Base-by-base conservation (phyloP, 2,329 filamentous ascomycete genomes). In the Sporothrix phasma region DNA sequence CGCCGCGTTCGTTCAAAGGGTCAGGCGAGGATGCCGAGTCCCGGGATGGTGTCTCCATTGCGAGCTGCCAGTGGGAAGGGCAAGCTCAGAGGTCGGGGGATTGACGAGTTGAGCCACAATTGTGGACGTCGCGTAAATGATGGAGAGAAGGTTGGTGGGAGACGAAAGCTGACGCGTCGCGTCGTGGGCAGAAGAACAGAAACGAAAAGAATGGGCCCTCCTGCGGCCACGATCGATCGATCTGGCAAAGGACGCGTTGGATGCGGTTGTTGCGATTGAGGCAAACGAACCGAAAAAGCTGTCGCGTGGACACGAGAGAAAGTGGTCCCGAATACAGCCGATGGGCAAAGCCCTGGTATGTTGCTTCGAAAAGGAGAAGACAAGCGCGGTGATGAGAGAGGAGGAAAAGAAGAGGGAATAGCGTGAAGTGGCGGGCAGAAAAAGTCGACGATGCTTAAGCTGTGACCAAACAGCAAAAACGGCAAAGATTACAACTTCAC, bases 1-100 rank as follows among this genome's bases (percentile, higher is more conserved):
- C 19, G 69, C 69, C 62, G 71, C 68, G 63, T 51, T 75, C 75
- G 71, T 78, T 80, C 65, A 82, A 74, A 51, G 80, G 80, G 71
- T 82, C 80, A 45, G 80, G 80, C 68, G 80, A 81, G 63, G 79
- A 81, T 73, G 79, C 77, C 70, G 75, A 15, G 47, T n/a, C 26
- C 22, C 73, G 54, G 1, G 56, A 58, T 39, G 66, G 64, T 17
- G 66, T 62, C 3, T 65, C 51, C 64, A 66, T 64, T 3, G 61
- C 51, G 19, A 34, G 7, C 39, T 64, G 46, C 22, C 37, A 31
- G 29, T 17, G 54, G 29, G 31, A 24, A 19, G 4, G 61, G 31
- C 61, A 63, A 51, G 7, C 41, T 24, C 53, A 43, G 39, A 46
- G n/a, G 39, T 19, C 15, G 22, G 5, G n/a, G 34, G 17, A 22